Evolutionary conservation across 441 rosid genomes (phyloP).

Genomic region (Lepidium campestre): DNA sequence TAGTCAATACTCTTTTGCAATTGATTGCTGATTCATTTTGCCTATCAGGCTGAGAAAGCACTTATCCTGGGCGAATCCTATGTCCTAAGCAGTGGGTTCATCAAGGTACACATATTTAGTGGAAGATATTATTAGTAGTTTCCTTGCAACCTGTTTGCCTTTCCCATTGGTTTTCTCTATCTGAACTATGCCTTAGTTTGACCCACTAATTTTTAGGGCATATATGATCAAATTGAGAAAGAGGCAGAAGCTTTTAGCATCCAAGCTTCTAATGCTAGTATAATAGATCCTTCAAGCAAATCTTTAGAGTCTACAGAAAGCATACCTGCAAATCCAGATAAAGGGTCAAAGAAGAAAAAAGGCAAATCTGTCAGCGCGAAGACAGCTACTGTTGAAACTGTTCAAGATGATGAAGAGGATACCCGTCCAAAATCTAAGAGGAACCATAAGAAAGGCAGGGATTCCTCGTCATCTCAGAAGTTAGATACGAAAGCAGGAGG

Average conservation of each 20-base stretch:
- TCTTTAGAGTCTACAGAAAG: constrained; percentile 45
- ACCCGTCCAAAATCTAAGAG: constrained; percentile 70
- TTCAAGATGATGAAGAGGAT: constrained; percentile 58
- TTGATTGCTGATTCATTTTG: constrained; percentile 14
- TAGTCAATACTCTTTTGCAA: not conserved
- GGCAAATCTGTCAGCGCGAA: constrained; percentile 64
- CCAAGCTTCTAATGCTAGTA: constrained; percentile 40
- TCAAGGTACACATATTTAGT: constrained; percentile 52
- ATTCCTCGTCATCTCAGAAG: constrained; percentile 45
- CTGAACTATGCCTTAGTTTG: constrained; percentile 18
- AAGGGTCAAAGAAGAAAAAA: constrained; percentile 78
- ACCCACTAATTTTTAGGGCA: constrained; percentile 43
- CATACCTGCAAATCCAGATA: constrained; percentile 41
- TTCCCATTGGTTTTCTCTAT: constrained; percentile 1
- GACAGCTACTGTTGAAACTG: constrained; percentile 40
- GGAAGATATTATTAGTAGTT: not conserved
- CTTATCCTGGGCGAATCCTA: constrained; percentile 69
- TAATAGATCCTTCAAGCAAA: constrained; percentile 37
- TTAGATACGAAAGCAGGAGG: constrained; percentile 55
- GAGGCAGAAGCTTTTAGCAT: constrained; percentile 60
- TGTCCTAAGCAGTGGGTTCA: constrained; percentile 68
- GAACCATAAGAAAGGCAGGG: constrained; percentile 83
- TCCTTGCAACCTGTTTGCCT: not conserved
- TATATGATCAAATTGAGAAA: constrained; percentile 71
- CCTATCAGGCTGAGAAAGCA: constrained; percentile 64